Percentiles rank a stretch among this genome's conserved stretches.
Conservation (phyloP, 805 yeast genomes). For the Candida chilensis region DNA sequence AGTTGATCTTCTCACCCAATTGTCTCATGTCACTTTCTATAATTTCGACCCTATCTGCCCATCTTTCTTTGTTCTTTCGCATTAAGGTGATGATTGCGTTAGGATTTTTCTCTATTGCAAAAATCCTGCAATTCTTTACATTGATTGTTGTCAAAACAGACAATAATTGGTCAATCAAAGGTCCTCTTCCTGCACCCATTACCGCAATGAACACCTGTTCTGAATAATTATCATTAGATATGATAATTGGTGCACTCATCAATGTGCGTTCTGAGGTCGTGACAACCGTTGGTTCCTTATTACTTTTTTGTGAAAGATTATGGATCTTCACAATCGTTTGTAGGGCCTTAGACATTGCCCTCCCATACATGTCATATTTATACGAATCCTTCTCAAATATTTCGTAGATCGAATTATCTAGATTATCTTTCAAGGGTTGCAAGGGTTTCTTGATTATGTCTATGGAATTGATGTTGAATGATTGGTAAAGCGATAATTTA, state of each 20-base stretch:
- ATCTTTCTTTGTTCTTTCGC: conserved; percentile 36
- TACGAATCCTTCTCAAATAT: conserved; percentile 62
- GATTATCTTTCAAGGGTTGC: conserved; percentile 55
- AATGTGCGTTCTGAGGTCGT: conserved; percentile 8
- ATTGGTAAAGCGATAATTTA: no score
- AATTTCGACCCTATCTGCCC: conserved; percentile 46
- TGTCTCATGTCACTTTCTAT: conserved; percentile 50
- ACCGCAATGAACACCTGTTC: no score
- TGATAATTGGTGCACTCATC: background rate
- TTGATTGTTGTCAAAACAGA: conserved; percentile 25
- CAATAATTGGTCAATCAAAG: conserved; percentile 50
- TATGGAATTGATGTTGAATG: no score
- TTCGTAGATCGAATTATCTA: conserved; percentile 53
- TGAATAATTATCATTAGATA: no score
- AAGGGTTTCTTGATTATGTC: conserved; percentile 41
- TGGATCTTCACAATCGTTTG: no score
- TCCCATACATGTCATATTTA: conserved; percentile 62
- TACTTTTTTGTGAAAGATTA: conserved; percentile 9
- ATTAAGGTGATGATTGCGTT: conserved; percentile 45
- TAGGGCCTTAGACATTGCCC: conserved; percentile 53
- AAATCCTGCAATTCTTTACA: conserved; percentile 17
- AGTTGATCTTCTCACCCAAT: conserved; percentile 31
- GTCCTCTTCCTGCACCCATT: conserved; percentile 88
- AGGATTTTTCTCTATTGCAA: conserved; percentile 68
- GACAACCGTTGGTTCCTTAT: conserved; percentile 2